Conservation (phyloP, 2,329 filamentous ascomycete species). For the Fusarium subglutinans region DNA sequence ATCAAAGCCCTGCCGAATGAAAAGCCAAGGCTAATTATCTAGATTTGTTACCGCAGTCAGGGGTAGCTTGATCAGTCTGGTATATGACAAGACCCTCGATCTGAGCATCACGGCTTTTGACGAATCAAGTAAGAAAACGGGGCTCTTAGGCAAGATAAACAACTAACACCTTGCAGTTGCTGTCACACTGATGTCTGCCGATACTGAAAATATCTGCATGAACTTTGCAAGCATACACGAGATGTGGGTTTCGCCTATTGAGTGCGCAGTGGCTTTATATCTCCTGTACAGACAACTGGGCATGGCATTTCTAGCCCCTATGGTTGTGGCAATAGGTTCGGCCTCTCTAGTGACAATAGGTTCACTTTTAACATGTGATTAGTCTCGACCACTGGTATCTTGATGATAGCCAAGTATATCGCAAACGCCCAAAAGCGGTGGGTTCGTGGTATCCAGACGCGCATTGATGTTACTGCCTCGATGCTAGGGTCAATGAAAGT, state of each 20-base stretch:
- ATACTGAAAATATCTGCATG: constrained; percentile 16
- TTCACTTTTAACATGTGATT: neutral
- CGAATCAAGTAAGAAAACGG: neutral
- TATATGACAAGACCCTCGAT: constrained; percentile 12
- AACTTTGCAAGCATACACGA: constrained; percentile 12
- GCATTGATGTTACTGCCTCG: constrained; percentile 18
- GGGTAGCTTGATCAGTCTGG: constrained; percentile 6
- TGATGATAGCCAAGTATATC: constrained; percentile 16
- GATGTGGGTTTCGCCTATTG: constrained; percentile 18
- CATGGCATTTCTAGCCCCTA: constrained; percentile 4
- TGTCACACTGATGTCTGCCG: constrained; percentile 18
- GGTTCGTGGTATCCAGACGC: constrained; percentile 22
- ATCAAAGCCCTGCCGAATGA: neutral
- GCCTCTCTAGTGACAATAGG: accelerated
- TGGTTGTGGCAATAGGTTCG: constrained; percentile 5
- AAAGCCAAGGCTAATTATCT: neutral
- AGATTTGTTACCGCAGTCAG: constrained; percentile 8
- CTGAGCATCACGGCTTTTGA: constrained; percentile 19
- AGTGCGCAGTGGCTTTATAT: constrained; percentile 15
- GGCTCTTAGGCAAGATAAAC: accelerated
- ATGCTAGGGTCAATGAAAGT: constrained; percentile 24
- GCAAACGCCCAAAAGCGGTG: constrained; percentile 16
- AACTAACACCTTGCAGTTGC: neutral
- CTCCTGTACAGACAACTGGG: constrained; percentile 12
- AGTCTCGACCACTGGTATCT: constrained; percentile 2